Conservation (phyloP, 2,329 filamentous ascomycete genomes). For the Podosphaera fusca region DNA sequence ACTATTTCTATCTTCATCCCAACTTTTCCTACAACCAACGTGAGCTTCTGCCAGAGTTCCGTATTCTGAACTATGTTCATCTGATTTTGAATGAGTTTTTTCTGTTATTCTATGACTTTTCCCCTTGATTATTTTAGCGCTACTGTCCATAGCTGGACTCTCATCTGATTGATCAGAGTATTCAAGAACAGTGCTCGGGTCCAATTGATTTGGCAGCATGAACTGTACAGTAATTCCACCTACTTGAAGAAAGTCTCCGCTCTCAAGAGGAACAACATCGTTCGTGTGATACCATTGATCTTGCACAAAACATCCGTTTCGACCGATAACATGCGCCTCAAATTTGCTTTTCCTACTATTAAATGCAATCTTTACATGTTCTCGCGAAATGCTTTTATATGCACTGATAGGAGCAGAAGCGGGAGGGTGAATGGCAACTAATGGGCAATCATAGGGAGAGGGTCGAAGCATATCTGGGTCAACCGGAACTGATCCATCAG, state of each 20-base stretch:
- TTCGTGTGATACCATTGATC: slow-evolving; percentile 30
- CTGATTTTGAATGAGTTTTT: slow-evolving; percentile 21
- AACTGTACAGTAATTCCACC: slow-evolving; percentile 47
- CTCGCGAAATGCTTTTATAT: slow-evolving; percentile 50
- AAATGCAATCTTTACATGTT: slow-evolving; percentile 52
- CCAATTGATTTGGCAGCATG: slow-evolving; percentile 31
- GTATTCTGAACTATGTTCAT: neutral
- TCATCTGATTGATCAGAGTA: slow-evolving; percentile 26
- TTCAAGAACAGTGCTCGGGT: slow-evolving; percentile 28
- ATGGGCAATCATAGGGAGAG: slow-evolving; percentile 35
- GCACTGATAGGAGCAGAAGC: slow-evolving; percentile 32
- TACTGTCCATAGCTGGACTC: slow-evolving; percentile 24
- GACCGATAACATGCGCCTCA: slow-evolving; percentile 32
- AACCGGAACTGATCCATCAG: slow-evolving; percentile 12
- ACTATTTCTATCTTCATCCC: slow-evolving; percentile 10
- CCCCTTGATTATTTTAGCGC: slow-evolving; percentile 36
- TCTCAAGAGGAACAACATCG: slow-evolving; percentile 32
- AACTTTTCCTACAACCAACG: slow-evolving; percentile 5
- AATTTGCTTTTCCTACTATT: slow-evolving; percentile 39
- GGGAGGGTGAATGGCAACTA: slow-evolving; percentile 48
- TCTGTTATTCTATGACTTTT: slow-evolving; percentile 56
- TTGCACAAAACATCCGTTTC: slow-evolving; percentile 47
- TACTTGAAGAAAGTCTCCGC: slow-evolving; percentile 46
- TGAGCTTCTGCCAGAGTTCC: no score
- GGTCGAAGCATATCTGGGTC: slow-evolving; percentile 24